Evolutionary conservation across 1,284 basidiomycete genomes (phyloP).

Genomic region (Ganoderma leucocontextum): DNA sequence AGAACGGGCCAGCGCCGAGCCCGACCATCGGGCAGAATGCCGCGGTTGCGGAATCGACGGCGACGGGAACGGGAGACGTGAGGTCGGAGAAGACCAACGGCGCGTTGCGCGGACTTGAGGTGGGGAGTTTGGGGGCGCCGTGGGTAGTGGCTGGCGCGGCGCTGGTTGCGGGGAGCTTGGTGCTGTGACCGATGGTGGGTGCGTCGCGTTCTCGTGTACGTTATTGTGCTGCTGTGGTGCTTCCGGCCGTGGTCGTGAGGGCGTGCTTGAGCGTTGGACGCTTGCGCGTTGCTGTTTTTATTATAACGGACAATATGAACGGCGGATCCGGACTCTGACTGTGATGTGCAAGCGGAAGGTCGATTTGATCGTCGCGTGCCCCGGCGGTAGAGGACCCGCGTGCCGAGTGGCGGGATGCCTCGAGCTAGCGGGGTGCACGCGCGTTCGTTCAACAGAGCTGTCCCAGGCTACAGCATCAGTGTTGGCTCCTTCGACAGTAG

Average conservation of each 20-base stretch:
- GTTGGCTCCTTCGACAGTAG: no score
- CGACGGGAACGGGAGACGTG: background rate
- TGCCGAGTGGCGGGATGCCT: no score
- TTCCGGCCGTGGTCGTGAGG: background rate
- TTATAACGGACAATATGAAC: background rate
- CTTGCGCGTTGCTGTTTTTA: background rate
- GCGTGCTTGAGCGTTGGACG: slow-evolving; percentile 1
- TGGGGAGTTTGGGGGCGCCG: background rate
- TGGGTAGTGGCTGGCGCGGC: background rate
- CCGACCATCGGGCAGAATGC: slow-evolving; percentile 43
- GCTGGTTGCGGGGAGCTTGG: background rate
- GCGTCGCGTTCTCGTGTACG: background rate
- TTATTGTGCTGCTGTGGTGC: background rate
- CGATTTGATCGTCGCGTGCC: no score
- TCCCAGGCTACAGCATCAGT: no score
- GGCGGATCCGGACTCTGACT: no score
- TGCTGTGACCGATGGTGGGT: slow-evolving; percentile 1
- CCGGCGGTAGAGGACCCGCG: no score
- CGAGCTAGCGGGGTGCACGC: no score
- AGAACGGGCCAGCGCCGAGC: slow-evolving; percentile 39
- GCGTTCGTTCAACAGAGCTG: no score
- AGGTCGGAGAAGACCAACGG: slow-evolving; percentile 6
- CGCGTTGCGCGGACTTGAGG: background rate
- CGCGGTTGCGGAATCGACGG: background rate
- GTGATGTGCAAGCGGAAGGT: no score